Conservation (phyloP, 208 protist species). For the Borovskyia barvae region DNA sequence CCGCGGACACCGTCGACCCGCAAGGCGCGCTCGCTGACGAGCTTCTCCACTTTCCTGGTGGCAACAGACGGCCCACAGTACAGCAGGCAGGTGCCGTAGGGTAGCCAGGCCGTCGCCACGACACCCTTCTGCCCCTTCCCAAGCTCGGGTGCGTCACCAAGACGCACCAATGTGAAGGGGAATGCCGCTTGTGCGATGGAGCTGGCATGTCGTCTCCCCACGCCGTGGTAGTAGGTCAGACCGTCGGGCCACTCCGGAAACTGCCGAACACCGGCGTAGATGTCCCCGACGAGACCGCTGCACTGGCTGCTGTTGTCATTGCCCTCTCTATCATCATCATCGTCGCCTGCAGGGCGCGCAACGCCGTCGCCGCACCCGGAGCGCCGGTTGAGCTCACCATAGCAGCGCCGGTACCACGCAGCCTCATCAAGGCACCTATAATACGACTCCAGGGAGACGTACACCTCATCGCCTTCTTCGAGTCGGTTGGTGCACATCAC, state of each 20-base stretch:
- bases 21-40: conserved; percentile 8
- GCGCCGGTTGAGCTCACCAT: conserved; percentile 17
- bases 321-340: no score
- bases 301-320: background rate
- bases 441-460: conserved; percentile 77
- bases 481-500: conserved; percentile 62
- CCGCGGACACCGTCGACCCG: background rate
- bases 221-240: conserved; percentile 73
- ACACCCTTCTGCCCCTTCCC: conserved; percentile 63
- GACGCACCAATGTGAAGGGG: conserved; percentile 71
- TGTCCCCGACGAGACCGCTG: conserved; percentile 5
- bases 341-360: background rate
- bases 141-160: conserved; percentile 54
- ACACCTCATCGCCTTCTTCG: conserved; percentile 42
- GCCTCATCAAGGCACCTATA: conserved; percentile 78
- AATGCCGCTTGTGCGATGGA: conserved; percentile 47
- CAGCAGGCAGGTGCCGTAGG: conserved; percentile 79
- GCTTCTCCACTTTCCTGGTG: conserved; percentile 50
- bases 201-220: conserved; percentile 59
- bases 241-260: conserved; percentile 56
- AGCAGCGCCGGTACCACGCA: conserved; percentile 61
- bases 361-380: conserved; percentile 3
- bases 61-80: conserved; percentile 70
- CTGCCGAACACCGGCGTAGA: conserved; percentile 47
- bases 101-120: conserved; percentile 47